Evolutionary conservation across 768 basidiomycete species (phyloP).

Genomic region (Auricularia heimuer): DNA sequence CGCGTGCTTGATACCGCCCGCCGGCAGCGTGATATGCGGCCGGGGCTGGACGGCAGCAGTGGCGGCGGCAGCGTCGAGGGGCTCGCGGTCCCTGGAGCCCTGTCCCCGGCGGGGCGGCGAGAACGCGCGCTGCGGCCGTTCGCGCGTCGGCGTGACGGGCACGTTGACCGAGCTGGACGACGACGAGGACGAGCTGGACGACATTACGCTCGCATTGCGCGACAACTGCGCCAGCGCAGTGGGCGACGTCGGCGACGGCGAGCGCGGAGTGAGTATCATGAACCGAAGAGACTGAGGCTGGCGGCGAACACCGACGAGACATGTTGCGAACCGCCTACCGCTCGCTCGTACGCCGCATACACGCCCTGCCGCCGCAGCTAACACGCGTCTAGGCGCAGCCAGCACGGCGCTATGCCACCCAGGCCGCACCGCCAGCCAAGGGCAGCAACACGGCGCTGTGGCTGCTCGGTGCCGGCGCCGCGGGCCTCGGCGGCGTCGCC

Average conservation of each 20-base stretch:
- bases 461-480: not conserved
- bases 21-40: not conserved
- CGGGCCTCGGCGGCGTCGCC: not conserved
- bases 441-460: not conserved
- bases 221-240: conserved; percentile 50
- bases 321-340: not conserved
- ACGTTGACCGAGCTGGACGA: conserved; percentile 8
- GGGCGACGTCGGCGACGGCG: conserved; percentile 6
- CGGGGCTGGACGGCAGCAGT: conserved; percentile 9
- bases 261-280: conserved; percentile 2
- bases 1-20: not conserved
- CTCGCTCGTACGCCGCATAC: not conserved
- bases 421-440: not conserved
- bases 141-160: conserved; percentile 3
- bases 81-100: not conserved
- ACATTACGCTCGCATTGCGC: conserved; percentile 70
- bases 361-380: not conserved
- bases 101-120: conserved; percentile 1
- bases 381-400: not conserved
- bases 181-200: conserved; percentile 37
- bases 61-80: not conserved
- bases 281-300: not conserved
- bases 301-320: not conserved
- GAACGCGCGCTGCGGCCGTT: conserved; percentile 9
- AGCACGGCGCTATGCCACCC: not conserved